Evolutionary conservation across 2,329 filamentous ascomycete genomes (phyloP).

Genomic region (Trichoderma atrobrunneum): DNA sequence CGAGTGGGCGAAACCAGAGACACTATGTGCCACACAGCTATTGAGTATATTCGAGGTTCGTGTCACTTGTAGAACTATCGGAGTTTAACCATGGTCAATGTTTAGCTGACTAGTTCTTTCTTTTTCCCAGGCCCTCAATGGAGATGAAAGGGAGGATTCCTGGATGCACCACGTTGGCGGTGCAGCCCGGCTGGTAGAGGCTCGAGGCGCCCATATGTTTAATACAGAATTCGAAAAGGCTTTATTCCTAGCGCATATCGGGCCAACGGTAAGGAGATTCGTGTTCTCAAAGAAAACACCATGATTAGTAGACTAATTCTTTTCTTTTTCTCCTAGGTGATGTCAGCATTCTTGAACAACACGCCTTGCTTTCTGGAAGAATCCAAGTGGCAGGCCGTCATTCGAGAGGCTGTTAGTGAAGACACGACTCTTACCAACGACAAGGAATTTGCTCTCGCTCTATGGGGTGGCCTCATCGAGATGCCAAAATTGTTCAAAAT

Average conservation of each 20-base stretch:
- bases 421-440: neutral
- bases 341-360: conserved; percentile 6
- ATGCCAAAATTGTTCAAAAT: conserved; percentile 1
- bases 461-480: conserved; percentile 5
- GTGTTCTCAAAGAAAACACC: neutral
- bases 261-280: neutral
- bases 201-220: conserved; percentile 12
- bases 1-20: conserved; percentile 6
- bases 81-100: neutral
- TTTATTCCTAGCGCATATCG: conserved; percentile 8
- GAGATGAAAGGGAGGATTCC: neutral
- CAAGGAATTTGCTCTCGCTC: neutral
- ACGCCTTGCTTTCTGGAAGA: conserved; percentile 7
- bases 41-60: conserved; percentile 1
- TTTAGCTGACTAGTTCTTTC: neutral
- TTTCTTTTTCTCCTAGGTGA: neutral
- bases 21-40: neutral
- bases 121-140: neutral
- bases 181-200: conserved; percentile 6
- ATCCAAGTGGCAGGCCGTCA: conserved; percentile 1
- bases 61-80: too few species aligned
- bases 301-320: neutral
- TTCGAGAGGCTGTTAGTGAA: conserved; percentile 7
- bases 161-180: conserved; percentile 9
- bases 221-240: conserved; percentile 9